Conservation (phyloP, 2,329 filamentous ascomycete genomes). For the Alternaria panax region DNA sequence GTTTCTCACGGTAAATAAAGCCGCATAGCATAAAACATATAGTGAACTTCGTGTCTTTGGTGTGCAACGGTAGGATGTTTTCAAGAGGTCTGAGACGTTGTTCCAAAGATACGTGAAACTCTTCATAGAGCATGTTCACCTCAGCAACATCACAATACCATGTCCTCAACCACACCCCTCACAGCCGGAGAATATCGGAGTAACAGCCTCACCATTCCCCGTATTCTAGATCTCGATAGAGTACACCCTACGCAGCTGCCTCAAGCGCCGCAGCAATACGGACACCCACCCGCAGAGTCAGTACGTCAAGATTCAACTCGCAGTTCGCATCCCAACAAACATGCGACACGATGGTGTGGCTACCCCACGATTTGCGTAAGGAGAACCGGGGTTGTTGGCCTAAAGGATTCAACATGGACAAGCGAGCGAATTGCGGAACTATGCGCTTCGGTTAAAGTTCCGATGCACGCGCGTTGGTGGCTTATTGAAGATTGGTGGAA, state of each 20-base stretch:
- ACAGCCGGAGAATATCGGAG: conserved; percentile 18
- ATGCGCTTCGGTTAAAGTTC: background rate
- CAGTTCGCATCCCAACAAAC: conserved; percentile 3
- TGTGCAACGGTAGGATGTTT: background rate
- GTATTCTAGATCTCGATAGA: background rate
- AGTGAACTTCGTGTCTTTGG: background rate
- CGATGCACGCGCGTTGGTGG: conserved; percentile 1
- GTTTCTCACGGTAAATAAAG: background rate
- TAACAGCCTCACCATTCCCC: background rate
- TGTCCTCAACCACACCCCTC: background rate
- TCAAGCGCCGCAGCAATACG: conserved; percentile 7
- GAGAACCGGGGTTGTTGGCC: conserved; percentile 18
- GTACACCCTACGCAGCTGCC: background rate
- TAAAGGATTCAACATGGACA: conserved; percentile 10
- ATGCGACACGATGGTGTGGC: conserved; percentile 18
- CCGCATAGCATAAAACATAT: background rate
- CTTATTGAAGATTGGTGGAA: conserved; percentile 13
- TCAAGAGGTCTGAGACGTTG: background rate
- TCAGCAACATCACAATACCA: background rate
- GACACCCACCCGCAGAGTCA: background rate
- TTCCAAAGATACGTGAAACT: background rate
- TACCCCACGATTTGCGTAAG: conserved; percentile 31
- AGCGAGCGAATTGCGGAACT: conserved; percentile 12
- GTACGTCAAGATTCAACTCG: conserved; percentile 4
- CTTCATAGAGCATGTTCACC: background rate